Base-by-base conservation (phyloP, 768 basidiomycete species). In the Pulveroboletus frians region DNA sequence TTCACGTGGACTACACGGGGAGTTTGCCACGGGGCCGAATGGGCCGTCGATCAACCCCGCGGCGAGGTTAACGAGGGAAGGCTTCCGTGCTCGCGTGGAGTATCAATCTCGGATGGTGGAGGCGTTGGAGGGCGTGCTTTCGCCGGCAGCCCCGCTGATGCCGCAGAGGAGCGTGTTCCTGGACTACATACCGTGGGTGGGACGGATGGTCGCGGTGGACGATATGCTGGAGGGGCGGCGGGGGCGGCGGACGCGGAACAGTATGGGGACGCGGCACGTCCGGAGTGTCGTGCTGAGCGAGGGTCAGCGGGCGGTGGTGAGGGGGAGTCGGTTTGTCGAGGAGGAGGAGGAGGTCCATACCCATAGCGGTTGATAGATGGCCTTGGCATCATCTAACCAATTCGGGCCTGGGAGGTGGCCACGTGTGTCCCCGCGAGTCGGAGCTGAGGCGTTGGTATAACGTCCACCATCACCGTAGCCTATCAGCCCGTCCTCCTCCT, bases 141-240 rank as follows among this genome's bases (percentile, higher is more conserved):
- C 73, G 15, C 61, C 69, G 46, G 63, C 70, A 17, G 63, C 68
- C 26, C 68, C 76, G 46, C 51, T 73, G 37, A 68, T 78, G 60
- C 74, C 76, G 11, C 71, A 76, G 41, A 59, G 61, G 17, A 68
- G 69, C 34, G 23, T 26, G 23, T 75, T 78, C 58, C 63, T 84
- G 60, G 88, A 94, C 41, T 87, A 89, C 67, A 69, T 79, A 56
- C 85, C 91, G 29, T 78, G 76, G 67, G 70, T 91, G 42, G 73
- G 83, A 50, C 60, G 69, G 51, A 85, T 94, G 64, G 80, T 87
- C 35, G 66, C 50, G 23, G 75, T 69, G 32, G 92, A 95, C 54
- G 89, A 92, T 66, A 47, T 51, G 49, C 41, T 50, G 59, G 46
- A 45, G 35, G 43, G 61, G 50, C 5, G 10, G 10, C 54, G 47